A percentile compares a stretch with the other conserved stretches of the same genome.
Conservation (phyloP, 108 stramenopile genomes). For the Cylindrotheca fusiformis region DNA sequence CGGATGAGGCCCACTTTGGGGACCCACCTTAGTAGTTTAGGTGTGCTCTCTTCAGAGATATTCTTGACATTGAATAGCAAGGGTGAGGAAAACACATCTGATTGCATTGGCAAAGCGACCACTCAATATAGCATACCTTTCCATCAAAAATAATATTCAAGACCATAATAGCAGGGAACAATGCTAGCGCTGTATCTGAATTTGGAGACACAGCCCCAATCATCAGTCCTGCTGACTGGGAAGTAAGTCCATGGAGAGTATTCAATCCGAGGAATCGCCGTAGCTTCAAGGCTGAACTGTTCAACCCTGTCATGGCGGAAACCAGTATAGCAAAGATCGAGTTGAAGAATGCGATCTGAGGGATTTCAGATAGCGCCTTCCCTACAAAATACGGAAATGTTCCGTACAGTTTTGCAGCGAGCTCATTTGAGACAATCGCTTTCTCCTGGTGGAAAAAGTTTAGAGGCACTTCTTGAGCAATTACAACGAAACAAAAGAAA, state of each 20-base stretch:
- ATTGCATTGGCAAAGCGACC: too few species aligned
- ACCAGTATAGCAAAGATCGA: slow-evolving; percentile 79
- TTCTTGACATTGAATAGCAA: too few species aligned
- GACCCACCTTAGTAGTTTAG: slow-evolving; percentile 62
- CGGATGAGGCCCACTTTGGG: slow-evolving; percentile 71
- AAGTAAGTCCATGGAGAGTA: slow-evolving; percentile 71
- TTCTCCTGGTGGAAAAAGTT: too few species aligned
- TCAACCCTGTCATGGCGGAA: slow-evolving; percentile 79
- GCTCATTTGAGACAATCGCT: slow-evolving; percentile 69
- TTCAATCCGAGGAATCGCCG: slow-evolving; percentile 75
- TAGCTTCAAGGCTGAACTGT: slow-evolving; percentile 45
- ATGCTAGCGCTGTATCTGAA: slow-evolving; percentile 74
- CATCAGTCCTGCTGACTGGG: slow-evolving; percentile 69
- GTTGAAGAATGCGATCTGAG: slow-evolving; percentile 76
- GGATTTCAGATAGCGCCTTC: slow-evolving; percentile 92
- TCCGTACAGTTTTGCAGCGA: slow-evolving; percentile 73
- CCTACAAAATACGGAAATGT: slow-evolving; percentile 90
- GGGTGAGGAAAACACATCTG: too few species aligned
- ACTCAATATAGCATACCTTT: too few species aligned
- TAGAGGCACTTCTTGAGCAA: too few species aligned
- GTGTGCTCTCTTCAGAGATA: slow-evolving; percentile 83
- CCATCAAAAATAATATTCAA: slow-evolving; percentile 92
- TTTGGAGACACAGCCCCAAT: slow-evolving; percentile 65
- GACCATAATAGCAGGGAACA: slow-evolving; percentile 83
- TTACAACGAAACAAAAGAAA: too few species aligned